phyloP scores from a whole-genome alignment of 257 asterid genomes.

The Linderniella brevidens region DNA sequence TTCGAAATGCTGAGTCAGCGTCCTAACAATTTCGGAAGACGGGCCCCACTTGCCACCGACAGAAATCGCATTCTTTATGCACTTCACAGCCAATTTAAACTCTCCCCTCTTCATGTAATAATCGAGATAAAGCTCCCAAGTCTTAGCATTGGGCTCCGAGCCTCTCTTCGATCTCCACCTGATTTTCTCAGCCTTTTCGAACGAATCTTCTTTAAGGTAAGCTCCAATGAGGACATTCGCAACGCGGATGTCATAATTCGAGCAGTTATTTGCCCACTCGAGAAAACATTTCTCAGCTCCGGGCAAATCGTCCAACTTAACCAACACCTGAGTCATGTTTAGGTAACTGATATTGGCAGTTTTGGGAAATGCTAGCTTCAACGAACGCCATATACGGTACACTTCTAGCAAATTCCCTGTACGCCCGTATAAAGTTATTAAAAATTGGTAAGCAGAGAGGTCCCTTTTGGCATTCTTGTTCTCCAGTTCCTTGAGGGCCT shows the following conservation, averaged over 20 bases:
- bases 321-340: slow-evolving; percentile 76
- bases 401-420: slow-evolving; percentile 73
- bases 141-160: slow-evolving; percentile 57
- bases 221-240: slow-evolving; percentile 68
- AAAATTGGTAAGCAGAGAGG: slow-evolving; percentile 56
- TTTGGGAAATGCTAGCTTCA: slow-evolving; percentile 71
- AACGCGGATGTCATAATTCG: slow-evolving; percentile 58
- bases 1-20: slow-evolving; percentile 51
- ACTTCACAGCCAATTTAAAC: slow-evolving; percentile 36
- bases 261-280: slow-evolving; percentile 52
- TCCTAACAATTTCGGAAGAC: slow-evolving; percentile 20
- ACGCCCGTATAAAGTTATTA: slow-evolving; percentile 71
- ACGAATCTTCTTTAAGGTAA: slow-evolving; percentile 38
- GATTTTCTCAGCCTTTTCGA: slow-evolving; percentile 54
- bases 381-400: slow-evolving; percentile 81
- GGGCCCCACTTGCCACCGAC: slow-evolving; percentile 60
- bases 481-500: slow-evolving; percentile 78
- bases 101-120: slow-evolving; percentile 48
- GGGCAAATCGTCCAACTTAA: slow-evolving; percentile 66
- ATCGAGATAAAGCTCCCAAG: slow-evolving; percentile 73
- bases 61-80: slow-evolving; percentile 39
- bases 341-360: slow-evolving; percentile 74
- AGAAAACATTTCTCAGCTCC: slow-evolving; percentile 88
- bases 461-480: slow-evolving; percentile 38
- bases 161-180: slow-evolving; percentile 44